Evolutionary conservation across 352 stramenopile species (phyloP), one percentile per base, ranked within the genome.

Genomic region (Achlya hypogyna): DNA sequence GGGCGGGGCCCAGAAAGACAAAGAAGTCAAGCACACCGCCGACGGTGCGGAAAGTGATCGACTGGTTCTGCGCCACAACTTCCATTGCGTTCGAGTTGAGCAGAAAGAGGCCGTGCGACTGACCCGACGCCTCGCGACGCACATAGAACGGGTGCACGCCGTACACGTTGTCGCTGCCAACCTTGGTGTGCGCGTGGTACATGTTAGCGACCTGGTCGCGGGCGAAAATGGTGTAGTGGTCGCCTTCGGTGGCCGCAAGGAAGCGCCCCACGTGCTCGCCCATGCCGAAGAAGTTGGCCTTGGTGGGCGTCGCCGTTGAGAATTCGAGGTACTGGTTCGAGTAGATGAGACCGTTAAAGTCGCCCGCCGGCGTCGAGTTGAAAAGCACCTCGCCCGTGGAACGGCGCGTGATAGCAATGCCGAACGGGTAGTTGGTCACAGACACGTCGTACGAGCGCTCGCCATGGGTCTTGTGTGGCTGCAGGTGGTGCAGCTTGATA

Each of bases 241-340:
- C 81, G 10, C 78, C 86, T 53, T 86, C 75, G 0, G 76, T 71
- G 0, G 77, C 66, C 0, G 74, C 77, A 12, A 87, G 60, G 62
- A 71, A 74, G 25, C 51, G 32, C 23, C 75, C 73, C 1, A 73
- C 75, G 20, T 85, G 80, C 40, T 95, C 87, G 4, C 87, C 87
- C 10, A 95, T 71, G 14, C 87, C 87, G 40, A 86, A 96, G 8
- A 94, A 65, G 16, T 72, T 75, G 2, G 72, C 38, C 32, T 72
- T 65, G 12, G 32, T 27, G 4, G 56, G 32, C 20, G 92, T 67
- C 40, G 86, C 75, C 1, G 84, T 94, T 18, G 87, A 93, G 18
- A 96, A 67, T 63, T 96, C 86, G 4, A 96, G 54, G 60, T 86
- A 96, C 71, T 96, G 88, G 67, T 96, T 93, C 58, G 86, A 77